Evolutionary conservation across 2,329 filamentous ascomycete genomes (phyloP).

Genomic region (Volutella citrinella): DNA sequence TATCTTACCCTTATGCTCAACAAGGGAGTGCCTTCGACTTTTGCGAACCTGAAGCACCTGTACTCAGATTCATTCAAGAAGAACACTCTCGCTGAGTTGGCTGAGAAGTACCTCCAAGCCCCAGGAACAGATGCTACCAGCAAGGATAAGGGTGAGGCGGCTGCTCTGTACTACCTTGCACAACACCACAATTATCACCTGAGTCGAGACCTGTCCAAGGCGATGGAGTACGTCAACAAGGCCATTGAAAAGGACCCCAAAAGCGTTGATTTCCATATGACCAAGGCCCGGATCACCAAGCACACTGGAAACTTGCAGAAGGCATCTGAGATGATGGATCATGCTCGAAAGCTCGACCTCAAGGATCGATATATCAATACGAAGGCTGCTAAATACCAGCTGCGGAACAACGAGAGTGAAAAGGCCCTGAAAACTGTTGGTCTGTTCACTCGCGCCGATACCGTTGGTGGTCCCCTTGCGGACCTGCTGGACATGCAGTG

Average conservation of each 20-base stretch:
- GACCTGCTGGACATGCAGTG: constrained; percentile 98
- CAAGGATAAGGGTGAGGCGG: constrained; percentile 64
- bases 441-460: constrained; percentile 90
- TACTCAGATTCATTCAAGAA: constrained; percentile 79
- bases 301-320: constrained; percentile 76
- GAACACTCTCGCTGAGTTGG: constrained; percentile 70
- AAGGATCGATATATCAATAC: constrained; percentile 98
- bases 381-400: constrained; percentile 94
- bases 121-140: constrained; percentile 47
- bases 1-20: constrained; percentile 84
- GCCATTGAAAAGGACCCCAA: constrained; percentile 76
- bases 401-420: constrained; percentile 88
- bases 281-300: constrained; percentile 92
- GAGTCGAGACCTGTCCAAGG: constrained; percentile 80
- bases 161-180: constrained; percentile 87
- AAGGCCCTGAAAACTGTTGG: constrained; percentile 84
- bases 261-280: constrained; percentile 90
- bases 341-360: constrained; percentile 78
- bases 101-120: constrained; percentile 71
- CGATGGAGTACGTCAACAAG: constrained; percentile 77
- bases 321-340: constrained; percentile 84
- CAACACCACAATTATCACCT: constrained; percentile 95
- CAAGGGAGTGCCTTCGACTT: constrained; percentile 92
- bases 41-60: constrained; percentile 92
- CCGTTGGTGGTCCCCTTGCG: constrained; percentile 79